These are phyloP conservation scores for Puccinia polysora DNA, from an alignment of 1,284 basidiomycete genomes.

Conservation along the genomic window DNA sequence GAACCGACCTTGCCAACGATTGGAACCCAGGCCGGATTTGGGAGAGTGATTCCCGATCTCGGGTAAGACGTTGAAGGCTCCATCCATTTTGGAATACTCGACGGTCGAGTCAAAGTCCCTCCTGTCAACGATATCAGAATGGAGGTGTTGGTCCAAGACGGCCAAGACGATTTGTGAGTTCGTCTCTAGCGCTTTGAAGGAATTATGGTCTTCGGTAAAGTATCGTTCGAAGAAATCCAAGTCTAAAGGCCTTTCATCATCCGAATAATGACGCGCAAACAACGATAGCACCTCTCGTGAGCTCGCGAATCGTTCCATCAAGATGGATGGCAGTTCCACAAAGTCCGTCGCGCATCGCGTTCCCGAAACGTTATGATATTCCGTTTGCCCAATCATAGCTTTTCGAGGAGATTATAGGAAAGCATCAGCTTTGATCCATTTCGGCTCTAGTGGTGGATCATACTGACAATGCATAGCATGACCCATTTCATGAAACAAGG, in stretches of 20 bases:
- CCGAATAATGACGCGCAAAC: constrained; percentile 50
- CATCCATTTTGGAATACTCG: constrained; percentile 46
- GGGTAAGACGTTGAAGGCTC: constrained; percentile 6
- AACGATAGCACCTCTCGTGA: constrained; percentile 48
- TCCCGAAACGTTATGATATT: constrained; percentile 53
- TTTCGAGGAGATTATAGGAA: no score
- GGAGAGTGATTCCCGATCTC: no score
- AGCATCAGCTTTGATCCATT: no score
- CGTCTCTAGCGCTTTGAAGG: constrained; percentile 51
- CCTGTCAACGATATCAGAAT: constrained; percentile 46
- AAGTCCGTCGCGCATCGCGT: constrained; percentile 53
- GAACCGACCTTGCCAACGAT: constrained; percentile 49
- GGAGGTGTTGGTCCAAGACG: constrained; percentile 50
- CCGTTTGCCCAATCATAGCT: constrained; percentile 53
- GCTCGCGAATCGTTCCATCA: constrained; percentile 53
- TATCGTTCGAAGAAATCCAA: no score
- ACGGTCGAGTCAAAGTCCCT: constrained; percentile 47
- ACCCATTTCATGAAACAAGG: constrained; percentile 54
- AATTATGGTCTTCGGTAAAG: no score
- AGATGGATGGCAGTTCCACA: constrained; percentile 53
- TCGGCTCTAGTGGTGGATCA: no score
- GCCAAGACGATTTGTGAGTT: constrained; percentile 48
- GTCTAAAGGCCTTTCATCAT: constrained; percentile 48
- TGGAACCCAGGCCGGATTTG: not conserved
- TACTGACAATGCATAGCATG: constrained; percentile 52